phyloP scores from a whole-genome alignment of 192 early-diverging fungal genomes.

The Rhizoclosmatium globosum region DNA sequence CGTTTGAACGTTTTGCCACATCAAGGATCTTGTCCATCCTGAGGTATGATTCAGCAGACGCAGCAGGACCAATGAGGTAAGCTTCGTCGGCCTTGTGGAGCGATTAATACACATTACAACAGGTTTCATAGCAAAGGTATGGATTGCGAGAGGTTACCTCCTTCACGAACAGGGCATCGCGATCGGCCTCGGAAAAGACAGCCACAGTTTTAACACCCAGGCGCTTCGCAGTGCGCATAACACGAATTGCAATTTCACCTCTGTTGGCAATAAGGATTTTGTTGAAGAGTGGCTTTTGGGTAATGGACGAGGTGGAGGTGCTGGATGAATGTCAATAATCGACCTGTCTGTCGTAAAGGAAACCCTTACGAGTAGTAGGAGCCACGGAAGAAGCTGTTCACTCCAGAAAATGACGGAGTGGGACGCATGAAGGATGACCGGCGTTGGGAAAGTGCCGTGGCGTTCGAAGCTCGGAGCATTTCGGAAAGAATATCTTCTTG shows the following conservation, averaged over 20 bases:
- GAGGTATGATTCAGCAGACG: constrained; percentile 85
- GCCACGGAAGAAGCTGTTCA: too few species aligned
- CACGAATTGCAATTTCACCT: constrained; percentile 50
- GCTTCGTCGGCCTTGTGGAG: constrained; percentile 86
- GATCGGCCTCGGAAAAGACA: constrained; percentile 92
- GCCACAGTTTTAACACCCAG: constrained; percentile 97
- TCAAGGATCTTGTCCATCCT: constrained; percentile 80
- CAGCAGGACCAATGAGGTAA: constrained; percentile 86
- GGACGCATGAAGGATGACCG: too few species aligned
- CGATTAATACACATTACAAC: background rate
- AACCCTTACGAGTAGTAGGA: too few species aligned
- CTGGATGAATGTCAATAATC: too few species aligned
- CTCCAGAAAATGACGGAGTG: too few species aligned
- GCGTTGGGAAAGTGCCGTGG: too few species aligned
- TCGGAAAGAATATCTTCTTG: too few species aligned
- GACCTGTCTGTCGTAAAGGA: too few species aligned
- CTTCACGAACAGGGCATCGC: constrained; percentile 82
- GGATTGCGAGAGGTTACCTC: constrained; percentile 52
- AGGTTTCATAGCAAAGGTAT: background rate
- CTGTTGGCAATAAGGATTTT: constrained; percentile 98
- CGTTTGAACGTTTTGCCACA: constrained; percentile 75
- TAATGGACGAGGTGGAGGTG: background rate
- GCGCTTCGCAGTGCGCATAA: constrained; percentile 79
- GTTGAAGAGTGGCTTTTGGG: constrained; percentile 76
- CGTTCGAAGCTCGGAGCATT: too few species aligned